Evolutionary conservation across 345 rosid genomes (phyloP), one percentile per base, ranked within the genome.

Genomic region (Sisymbrium irio): DNA sequence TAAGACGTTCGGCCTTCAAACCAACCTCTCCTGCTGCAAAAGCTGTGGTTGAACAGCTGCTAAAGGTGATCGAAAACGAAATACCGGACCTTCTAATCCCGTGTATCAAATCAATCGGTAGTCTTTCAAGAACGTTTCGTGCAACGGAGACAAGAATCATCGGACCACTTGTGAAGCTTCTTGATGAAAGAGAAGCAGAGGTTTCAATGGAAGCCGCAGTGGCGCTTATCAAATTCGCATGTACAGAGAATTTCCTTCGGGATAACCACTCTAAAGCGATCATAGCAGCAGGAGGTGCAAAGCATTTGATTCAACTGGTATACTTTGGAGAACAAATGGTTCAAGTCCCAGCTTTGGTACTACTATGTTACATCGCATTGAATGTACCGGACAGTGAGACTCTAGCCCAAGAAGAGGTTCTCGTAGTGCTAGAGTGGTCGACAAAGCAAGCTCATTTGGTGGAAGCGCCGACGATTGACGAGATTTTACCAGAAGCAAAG

Each of bases 41-140:
- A 67, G 93, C 89, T 13, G 93, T 88, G n/a, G 85, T 88, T 5
- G 96, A 86, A 11, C 88, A 88, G 44, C 30, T 90, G 33, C 65
- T 88, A 8, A 75, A 71, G 20, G 76, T 86, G 35, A 80, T 90
- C 45, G 83, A 84, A 56, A 80, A 77, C 69, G 90, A 78, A n/a
- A 80, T 82, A 19, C 80, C 86, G 0, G 86, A 85, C 17, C 83
- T 85, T 33, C 75, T 90, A 4, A 55, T 80, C 3, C 89, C 88
- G 0, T 83, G 93, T 79, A 77, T 88, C 72, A 80, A 67, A 72
- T 70, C 96, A 6, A 80, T 88, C 0, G 96, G 96, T n/a, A 82
- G 82, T 83, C 81, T 88, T n/a, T 89, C 91, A 2, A 81, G 96
- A 82, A 88, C 91, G 17, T 90, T 90, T 57, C 87, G 96, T 8